Percentiles rank a stretch among this genome's conserved stretches.
phyloP scores from a whole-genome alignment of 192 early-diverging fungal species.

The Diversispora eburnea region DNA sequence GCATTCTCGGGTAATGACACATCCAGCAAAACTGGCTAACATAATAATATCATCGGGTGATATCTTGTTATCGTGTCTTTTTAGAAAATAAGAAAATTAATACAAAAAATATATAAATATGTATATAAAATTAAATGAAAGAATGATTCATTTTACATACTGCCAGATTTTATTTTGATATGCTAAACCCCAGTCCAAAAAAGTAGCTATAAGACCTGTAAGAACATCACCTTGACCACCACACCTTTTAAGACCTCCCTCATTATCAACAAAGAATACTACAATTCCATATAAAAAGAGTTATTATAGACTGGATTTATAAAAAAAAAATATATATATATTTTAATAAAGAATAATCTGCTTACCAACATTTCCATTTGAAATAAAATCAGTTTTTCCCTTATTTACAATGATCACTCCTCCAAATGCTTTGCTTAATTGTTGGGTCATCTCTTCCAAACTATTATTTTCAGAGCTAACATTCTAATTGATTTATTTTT shows the following conservation, averaged over 20 bases:
- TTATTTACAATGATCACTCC: conserved; percentile 81
- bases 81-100: neutral
- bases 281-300: neutral
- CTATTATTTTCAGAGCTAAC: conserved; percentile 31
- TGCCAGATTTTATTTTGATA: conserved; percentile 60
- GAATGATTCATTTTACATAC: conserved; percentile 35
- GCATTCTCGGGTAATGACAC: conserved; percentile 49
- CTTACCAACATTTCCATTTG: conserved; percentile 64
- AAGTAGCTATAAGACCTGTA: conserved; percentile 77
- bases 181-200: conserved; percentile 78
- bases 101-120: neutral
- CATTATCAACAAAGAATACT: conserved; percentile 3
- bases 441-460: conserved; percentile 15
- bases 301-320: neutral
- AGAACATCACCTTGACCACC: conserved; percentile 97
- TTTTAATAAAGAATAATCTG: neutral
- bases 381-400: conserved; percentile 70
- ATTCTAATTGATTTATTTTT: conserved; percentile 22
- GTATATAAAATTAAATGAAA: neutral
- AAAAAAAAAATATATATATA: neutral
- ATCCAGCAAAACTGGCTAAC: conserved; percentile 68
- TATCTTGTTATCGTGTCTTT: conserved; percentile 39
- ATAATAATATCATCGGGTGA: conserved; percentile 42
- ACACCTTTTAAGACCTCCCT: conserved; percentile 77
- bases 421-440: conserved; percentile 54